Conservation (phyloP, 768 basidiomycete genomes). For the Pleurotus giganteus region DNA sequence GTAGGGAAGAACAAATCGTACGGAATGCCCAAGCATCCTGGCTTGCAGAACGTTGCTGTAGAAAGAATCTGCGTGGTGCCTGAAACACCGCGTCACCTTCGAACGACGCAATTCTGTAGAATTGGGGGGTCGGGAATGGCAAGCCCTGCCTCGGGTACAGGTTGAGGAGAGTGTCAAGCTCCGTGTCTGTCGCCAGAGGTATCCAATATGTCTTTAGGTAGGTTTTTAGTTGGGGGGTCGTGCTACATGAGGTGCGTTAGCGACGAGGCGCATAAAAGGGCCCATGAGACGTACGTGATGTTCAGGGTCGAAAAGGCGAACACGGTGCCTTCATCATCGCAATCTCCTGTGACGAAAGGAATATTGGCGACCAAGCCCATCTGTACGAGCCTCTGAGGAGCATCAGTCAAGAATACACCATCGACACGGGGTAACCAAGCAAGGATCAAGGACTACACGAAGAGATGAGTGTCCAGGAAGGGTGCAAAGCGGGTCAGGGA, state of each 20-base stretch:
- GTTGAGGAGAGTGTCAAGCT: slow-evolving; percentile 13
- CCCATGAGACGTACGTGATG: slow-evolving; percentile 20
- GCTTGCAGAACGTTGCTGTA: background rate
- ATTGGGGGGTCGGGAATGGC: slow-evolving; percentile 20
- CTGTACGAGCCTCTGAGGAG: slow-evolving; percentile 39
- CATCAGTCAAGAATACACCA: slow-evolving; percentile 43
- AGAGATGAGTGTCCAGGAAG: background rate
- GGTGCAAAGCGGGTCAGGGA: slow-evolving; percentile 10
- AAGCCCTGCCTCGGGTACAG: slow-evolving; percentile 15
- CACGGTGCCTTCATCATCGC: slow-evolving; percentile 38
- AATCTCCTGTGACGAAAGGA: slow-evolving; percentile 23
- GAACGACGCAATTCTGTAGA: slow-evolving; percentile 20
- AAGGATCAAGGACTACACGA: slow-evolving; percentile 32
- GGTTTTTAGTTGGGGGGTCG: slow-evolving; percentile 21
- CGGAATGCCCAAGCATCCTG: slow-evolving; percentile 5
- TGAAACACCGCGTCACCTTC: slow-evolving; percentile 11
- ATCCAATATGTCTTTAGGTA: slow-evolving; percentile 27
- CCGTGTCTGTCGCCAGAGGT: slow-evolving; percentile 15
- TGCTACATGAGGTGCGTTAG: slow-evolving; percentile 11
- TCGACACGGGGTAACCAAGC: slow-evolving; percentile 53
- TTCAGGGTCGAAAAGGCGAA: slow-evolving; percentile 27
- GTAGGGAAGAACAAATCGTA: background rate
- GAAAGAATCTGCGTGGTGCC: slow-evolving; percentile 4
- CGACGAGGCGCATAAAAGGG: background rate
- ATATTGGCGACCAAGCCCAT: slow-evolving; percentile 27